Base-by-base conservation (phyloP, 129 eudicot genomes). In the Ambrosia artemisiifolia region DNA sequence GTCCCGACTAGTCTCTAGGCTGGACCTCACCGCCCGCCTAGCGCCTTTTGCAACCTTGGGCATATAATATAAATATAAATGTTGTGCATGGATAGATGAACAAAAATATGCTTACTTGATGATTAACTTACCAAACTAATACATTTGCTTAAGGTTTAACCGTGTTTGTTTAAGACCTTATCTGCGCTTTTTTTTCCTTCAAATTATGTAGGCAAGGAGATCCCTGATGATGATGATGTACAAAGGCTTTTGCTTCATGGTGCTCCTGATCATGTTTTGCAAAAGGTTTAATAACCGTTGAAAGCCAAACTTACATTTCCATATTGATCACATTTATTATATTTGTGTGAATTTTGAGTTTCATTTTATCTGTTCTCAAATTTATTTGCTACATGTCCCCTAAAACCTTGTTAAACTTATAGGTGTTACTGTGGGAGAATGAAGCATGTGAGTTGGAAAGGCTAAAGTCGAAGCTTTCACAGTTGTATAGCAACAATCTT, bases 371-470 rank as follows among this genome's bases (percentile, higher is more conserved):
- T 7, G 18, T 51, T 14, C 6, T 62, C 19, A 11, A 53, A 9
- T 32, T 28, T 50, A 17, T 60, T n/a, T 16, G 14, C 28, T 3
- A 36, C 40, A 47, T 16, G 47, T 24, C 69, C 55, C 71, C 57
- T 53, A 16, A 43, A 60, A 46, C 35, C 72, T 4, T 68, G 30
- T 11, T 13, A 40, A 59, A 53, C 59, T 55, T 67, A 48, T 79
- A 93, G 98, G 89, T 90, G 72, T 79, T 93, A 72, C 54, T 32
- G 30, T 89, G 96, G 98, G 92, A 77, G 72, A 79, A 80, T 24
- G 80, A 80, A 24, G 87, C 83, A 44, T 72, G 69, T 79, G 96
- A 93, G 33, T 51, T 84, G 70, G 90, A 90, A 60, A 82, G 89
- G 71, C 78, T 93, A 84, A 93, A 85, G 90, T 59, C 71, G 13